Base-by-base conservation (phyloP, 2,329 filamentous ascomycete genomes). In the Pezicula radicicola region DNA sequence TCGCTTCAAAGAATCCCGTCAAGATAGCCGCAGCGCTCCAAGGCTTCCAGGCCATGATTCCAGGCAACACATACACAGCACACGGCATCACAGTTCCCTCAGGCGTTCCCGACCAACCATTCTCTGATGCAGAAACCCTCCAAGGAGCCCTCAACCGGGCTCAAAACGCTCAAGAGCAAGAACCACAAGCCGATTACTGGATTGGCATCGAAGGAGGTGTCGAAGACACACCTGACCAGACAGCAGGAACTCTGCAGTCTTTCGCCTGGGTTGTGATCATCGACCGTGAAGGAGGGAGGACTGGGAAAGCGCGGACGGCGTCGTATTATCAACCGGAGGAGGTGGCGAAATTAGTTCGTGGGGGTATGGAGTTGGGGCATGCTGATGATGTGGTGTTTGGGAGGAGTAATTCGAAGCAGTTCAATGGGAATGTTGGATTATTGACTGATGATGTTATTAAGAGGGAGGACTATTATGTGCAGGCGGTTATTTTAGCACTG, bases 191-290 rank as follows among this genome's bases (percentile, higher is more conserved):
- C 1, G 66, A 72, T 42, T 74, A 63, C 55, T 74, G 70, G 68
- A 59, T 74, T 33, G 72, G 72, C 5, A 64, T 74, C 16, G 72
- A 75, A 55, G 72, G 72, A 18, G 72, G 72, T 3, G 63, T 74
- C 4, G 68, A 72, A 35, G 57, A 59, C 9, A 55, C 56, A n/a
- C 47, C 36, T 45, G 50, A 58, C 9, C 50, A 49, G 52, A 53
- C 7, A 52, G 55, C 12, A 9, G 56, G 48, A 7, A 46, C 62
- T 8, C 59, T 73, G 21, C 61, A 66, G 50, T 68, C 67, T 9
- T 74, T 74, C 59, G 72, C 72, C 2, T 74, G 72, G 72, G 62
- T 74, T 9, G 69, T 68, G 1, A 59, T 75, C 1, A 55, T 64
- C 6, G 56, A 57, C 9, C 55, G 53, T 6, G 60, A 65, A 3